Conservation (phyloP, 2,329 filamentous ascomycete genomes). For the Pseudogymnoascus sp. region DNA sequence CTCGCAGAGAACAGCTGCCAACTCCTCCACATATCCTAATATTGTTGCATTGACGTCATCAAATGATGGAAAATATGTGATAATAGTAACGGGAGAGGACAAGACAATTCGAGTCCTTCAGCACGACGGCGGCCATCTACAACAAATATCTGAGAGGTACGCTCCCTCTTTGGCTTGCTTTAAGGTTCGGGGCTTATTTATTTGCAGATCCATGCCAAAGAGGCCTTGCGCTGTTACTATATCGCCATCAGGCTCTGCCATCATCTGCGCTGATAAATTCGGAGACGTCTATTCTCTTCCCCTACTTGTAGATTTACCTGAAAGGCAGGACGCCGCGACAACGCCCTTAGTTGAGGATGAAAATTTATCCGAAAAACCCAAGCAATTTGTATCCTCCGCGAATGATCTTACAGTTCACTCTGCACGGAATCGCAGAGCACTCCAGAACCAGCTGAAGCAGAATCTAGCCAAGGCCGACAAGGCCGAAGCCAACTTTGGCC, state of each 20-base stretch:
- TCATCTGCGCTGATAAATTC: constrained; percentile 88
- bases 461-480: constrained; percentile 27
- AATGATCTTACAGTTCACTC: constrained; percentile 57
- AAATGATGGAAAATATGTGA: constrained; percentile 55
- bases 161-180: constrained; percentile 9
- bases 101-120: constrained; percentile 81
- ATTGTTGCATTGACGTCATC: constrained; percentile 63
- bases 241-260: constrained; percentile 59
- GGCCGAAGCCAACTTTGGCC: constrained; percentile 52
- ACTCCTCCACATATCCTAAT: constrained; percentile 47
- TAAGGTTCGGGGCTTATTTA: constrained; percentile 23
- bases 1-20: constrained; percentile 15
- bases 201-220: constrained; percentile 71
- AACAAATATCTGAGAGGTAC: constrained; percentile 38
- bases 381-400: constrained; percentile 41
- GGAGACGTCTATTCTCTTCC: constrained; percentile 91
- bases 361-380: constrained; percentile 11
- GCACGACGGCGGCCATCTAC: constrained; percentile 54
- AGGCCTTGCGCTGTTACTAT: constrained; percentile 70
- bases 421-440: constrained; percentile 51
- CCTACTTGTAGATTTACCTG: constrained; percentile 39
- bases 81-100: constrained; percentile 82
- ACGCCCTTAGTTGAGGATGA: neutral
- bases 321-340: constrained; percentile 14
- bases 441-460: constrained; percentile 49